phyloP scores from a whole-genome alignment of 768 basidiomycete genomes.

The Inosperma sp. region DNA sequence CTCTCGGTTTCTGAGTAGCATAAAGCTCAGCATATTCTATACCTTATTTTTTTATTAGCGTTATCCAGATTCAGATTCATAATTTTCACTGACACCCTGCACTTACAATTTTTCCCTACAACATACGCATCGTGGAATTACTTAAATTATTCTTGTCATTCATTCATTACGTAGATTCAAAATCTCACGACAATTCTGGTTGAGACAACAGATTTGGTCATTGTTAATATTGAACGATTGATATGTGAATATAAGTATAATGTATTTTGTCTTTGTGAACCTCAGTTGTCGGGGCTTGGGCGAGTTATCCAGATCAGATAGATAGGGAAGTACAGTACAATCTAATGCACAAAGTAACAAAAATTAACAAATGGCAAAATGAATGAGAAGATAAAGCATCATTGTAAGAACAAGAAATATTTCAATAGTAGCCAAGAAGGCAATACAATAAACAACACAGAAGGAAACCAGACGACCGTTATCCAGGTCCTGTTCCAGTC shows the following conservation, averaged over 20 bases:
- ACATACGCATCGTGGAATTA: constrained; percentile 10
- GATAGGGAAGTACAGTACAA: constrained; percentile 31
- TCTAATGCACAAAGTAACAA: constrained; percentile 29
- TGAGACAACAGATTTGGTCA: no score
- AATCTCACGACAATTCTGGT: background rate
- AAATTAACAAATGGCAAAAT: constrained; percentile 5
- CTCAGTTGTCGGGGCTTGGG: no score
- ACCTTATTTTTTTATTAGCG: constrained; percentile 21
- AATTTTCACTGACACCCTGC: constrained; percentile 13
- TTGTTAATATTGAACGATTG: no score
- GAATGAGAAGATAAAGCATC: constrained; percentile 16
- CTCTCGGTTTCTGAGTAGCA: background rate
- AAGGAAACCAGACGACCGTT: constrained; percentile 18
- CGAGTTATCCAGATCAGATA: constrained; percentile 25
- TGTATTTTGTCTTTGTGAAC: no score
- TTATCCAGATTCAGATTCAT: constrained; percentile 1
- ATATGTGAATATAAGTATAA: no score
- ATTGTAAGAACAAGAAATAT: constrained; percentile 17
- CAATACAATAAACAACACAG: constrained; percentile 23
- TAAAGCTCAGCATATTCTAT: constrained; percentile 13
- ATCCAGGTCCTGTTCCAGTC: constrained; percentile 43
- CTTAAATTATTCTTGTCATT: constrained; percentile 5
- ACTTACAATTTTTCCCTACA: constrained; percentile 25
- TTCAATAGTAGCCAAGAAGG: constrained; percentile 12
- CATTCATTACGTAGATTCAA: background rate